phyloP scores from a whole-genome alignment of 352 stramenopile species.

The Pythium phragmiticola region DNA sequence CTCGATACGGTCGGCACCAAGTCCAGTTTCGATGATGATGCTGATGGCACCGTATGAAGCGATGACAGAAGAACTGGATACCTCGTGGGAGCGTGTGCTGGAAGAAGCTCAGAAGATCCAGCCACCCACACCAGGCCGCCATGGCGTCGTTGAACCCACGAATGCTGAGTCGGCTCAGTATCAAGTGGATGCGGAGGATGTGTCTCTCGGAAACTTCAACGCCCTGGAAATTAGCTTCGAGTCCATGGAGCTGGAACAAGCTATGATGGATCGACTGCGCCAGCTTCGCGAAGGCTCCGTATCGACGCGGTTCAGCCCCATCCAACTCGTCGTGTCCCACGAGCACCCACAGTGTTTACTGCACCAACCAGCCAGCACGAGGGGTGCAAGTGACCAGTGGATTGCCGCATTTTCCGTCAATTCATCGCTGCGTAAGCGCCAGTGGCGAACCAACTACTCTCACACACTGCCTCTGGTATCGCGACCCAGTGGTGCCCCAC shows the following conservation, averaged over 20 bases:
- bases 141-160: background rate
- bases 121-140: background rate
- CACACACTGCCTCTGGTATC: slow-evolving; percentile 29
- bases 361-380: background rate
- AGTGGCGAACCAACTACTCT: slow-evolving; percentile 40
- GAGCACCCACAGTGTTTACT: slow-evolving; percentile 30
- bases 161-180: background rate
- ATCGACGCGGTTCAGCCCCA: slow-evolving; percentile 48
- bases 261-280: slow-evolving; percentile 41
- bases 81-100: slow-evolving; percentile 20
- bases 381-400: slow-evolving; percentile 5
- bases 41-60: slow-evolving; percentile 26
- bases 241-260: slow-evolving; percentile 37
- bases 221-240: slow-evolving; percentile 48
- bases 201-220: slow-evolving; percentile 20
- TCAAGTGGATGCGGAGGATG: background rate
- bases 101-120: slow-evolving; percentile 17
- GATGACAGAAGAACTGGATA: slow-evolving; percentile 24
- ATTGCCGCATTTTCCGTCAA: slow-evolving; percentile 43
- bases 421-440: slow-evolving; percentile 46
- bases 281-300: slow-evolving; percentile 47
- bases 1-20: background rate
- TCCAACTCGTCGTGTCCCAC: slow-evolving; percentile 47
- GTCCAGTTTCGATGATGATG: slow-evolving; percentile 2
- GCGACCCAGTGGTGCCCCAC: background rate